phyloP scores from a whole-genome alignment of 1,139 yeast species.

The Candida sanyaensis region DNA sequence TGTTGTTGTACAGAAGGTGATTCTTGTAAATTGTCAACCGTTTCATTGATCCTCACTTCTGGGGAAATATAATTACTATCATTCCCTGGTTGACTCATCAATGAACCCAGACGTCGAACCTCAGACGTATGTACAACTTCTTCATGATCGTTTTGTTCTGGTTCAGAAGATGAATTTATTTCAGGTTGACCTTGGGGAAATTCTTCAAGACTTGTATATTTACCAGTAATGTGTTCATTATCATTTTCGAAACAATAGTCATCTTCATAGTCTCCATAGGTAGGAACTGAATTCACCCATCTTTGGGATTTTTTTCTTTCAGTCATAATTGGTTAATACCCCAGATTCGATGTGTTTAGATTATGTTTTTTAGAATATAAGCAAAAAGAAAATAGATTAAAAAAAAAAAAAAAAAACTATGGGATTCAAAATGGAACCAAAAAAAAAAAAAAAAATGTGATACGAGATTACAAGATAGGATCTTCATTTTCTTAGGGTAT shows the following conservation, averaged over 20 bases:
- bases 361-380: too few species aligned
- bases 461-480: too few species aligned
- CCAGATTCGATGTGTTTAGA: too few species aligned
- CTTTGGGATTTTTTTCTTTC: conserved; percentile 63
- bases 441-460: too few species aligned
- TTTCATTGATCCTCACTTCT: background rate
- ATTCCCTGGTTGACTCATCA: conserved; percentile 11
- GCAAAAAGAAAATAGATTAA: too few species aligned
- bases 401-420: too few species aligned
- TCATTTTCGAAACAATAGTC: conserved; percentile 36
- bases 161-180: conserved; percentile 11
- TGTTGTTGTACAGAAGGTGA: background rate
- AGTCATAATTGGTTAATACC: conserved; percentile 23
- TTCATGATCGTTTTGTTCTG: background rate
- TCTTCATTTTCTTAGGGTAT: too few species aligned
- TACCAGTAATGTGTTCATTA: conserved; percentile 22
- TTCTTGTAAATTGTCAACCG: background rate
- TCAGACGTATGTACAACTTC: conserved; percentile 29
- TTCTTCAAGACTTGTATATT: conserved; percentile 17
- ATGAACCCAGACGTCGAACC: background rate
- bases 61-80: background rate
- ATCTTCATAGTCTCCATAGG: conserved; percentile 63
- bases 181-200: conserved; percentile 7
- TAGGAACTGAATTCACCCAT: conserved; percentile 59
- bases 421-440: too few species aligned